Base-by-base conservation (phyloP, 2,329 filamentous ascomycete species). In the Neophaeococcomyces mojaviensis region DNA sequence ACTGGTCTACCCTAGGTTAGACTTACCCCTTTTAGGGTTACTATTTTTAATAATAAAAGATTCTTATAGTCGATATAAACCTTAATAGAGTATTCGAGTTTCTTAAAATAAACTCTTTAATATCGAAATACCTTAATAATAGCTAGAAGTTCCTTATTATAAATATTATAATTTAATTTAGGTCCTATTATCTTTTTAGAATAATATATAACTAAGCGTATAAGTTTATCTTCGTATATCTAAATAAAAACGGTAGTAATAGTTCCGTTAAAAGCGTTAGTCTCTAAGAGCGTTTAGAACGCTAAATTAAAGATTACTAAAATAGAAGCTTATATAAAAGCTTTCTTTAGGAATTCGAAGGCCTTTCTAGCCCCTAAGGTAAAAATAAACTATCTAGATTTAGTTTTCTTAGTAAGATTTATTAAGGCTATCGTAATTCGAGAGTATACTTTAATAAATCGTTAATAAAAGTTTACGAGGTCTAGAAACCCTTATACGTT, bases 381-480 rank as follows among this genome's bases (percentile, higher is more conserved):
- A 30, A 38, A 40, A 19, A 34, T 30, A 48, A 44, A 48, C 19
- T 18, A 19, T 16, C 24, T 38, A 32, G n/a, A 8, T 42, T 36
- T 18, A 24, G 30, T 20, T 20, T 44, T 52, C 28, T 52, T 35
- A 40, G 38, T 22, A 10, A n/a, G n/a, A n/a, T n/a, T n/a, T n/a
- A n/a, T n/a, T n/a, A n/a, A n/a, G n/a, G n/a, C n/a, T n/a, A n/a
- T 20, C 15, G 22, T 26, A 5, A 52, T 46, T 4, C 34, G 33
- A 16, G 24, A 54, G 42, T 52, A 57, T 20, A 24, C 33, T 16
- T 54, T 28, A 36, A 58, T 54, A 49, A 58, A 56, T 26, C 46
- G 20, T n/a, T 40, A 10, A 38, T 57, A 56, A 38, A 54, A 57
- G 37, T 57, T 57, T 18, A 39, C 34, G 41, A 56, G 50, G 6